Conservation (phyloP, 257 asterid species). For the Ehretia macrophylla region DNA sequence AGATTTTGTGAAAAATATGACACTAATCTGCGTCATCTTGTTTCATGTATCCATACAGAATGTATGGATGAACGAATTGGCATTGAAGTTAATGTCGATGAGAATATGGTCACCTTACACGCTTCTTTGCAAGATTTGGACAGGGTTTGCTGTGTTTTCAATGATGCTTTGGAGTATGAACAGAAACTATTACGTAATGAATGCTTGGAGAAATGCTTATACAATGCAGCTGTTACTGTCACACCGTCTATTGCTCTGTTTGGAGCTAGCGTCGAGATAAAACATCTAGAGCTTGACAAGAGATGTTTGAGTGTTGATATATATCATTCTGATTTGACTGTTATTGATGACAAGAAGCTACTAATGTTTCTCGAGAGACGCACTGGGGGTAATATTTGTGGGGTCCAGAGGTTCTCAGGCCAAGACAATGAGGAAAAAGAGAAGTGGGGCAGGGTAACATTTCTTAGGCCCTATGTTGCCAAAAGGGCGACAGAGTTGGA, state of each 20-base stretch:
- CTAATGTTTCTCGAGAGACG: slow-evolving; percentile 55
- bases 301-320: slow-evolving; percentile 73
- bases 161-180: slow-evolving; percentile 52
- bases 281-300: slow-evolving; percentile 83
- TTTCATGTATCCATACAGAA: slow-evolving; percentile 51
- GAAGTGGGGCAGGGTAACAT: slow-evolving; percentile 87
- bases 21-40: slow-evolving; percentile 41
- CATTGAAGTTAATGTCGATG: slow-evolving; percentile 61
- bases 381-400: slow-evolving; percentile 58
- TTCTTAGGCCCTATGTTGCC: slow-evolving; percentile 80
- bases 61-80: slow-evolving; percentile 64
- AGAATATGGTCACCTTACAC: slow-evolving; percentile 51
- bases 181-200: slow-evolving; percentile 56
- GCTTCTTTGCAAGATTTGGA: slow-evolving; percentile 72
- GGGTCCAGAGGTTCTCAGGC: slow-evolving; percentile 42
- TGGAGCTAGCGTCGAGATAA: slow-evolving; percentile 92
- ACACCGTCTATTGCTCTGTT: slow-evolving; percentile 67
- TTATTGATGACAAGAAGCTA: slow-evolving; percentile 61
- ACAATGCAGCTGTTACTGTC: slow-evolving; percentile 48
- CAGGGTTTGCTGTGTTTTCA: slow-evolving; percentile 40
- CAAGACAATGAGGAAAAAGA: slow-evolving; percentile 47
- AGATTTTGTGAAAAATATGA: slow-evolving; percentile 73
- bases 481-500: slow-evolving; percentile 43
- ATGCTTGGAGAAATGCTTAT: slow-evolving; percentile 69
- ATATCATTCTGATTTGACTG: slow-evolving; percentile 39